Percentiles rank a stretch among this genome's conserved stretches.
phyloP scores from a whole-genome alignment of 768 basidiomycete species.

The Leccinum boreale region DNA sequence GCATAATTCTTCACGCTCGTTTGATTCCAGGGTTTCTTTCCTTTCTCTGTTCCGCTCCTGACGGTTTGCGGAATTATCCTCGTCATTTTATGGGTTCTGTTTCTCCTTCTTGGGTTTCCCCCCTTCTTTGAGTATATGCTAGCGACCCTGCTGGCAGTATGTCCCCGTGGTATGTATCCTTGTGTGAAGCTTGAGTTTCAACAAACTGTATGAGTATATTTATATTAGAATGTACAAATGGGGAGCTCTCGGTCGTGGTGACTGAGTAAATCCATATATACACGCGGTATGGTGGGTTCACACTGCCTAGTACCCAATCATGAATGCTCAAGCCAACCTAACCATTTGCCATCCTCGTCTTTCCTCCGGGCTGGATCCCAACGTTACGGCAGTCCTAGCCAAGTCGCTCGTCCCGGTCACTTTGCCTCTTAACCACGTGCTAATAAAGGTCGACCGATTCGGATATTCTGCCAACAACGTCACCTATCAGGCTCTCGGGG shows the following conservation, averaged over 20 bases:
- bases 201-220: neutral
- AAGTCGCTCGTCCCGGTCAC: constrained; percentile 17
- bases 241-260: neutral
- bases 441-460: constrained; percentile 61
- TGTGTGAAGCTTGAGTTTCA: neutral
- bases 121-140: neutral
- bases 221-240: constrained; percentile 1
- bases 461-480: constrained; percentile 73
- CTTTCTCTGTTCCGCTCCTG: neutral
- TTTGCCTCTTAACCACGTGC: constrained; percentile 43
- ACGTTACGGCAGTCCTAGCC: constrained; percentile 26
- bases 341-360: constrained; percentile 40
- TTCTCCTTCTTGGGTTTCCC: constrained; percentile 1
- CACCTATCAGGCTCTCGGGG: constrained; percentile 60
- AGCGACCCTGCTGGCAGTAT: neutral
- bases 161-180: neutral
- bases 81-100: neutral
- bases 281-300: neutral
- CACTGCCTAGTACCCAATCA: neutral
- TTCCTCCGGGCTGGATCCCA: constrained; percentile 32
- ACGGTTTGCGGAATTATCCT: neutral
- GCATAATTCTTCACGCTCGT: neutral
- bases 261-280: neutral
- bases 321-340: constrained; percentile 23
- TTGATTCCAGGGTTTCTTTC: neutral